Evolutionary conservation across 768 basidiomycete genomes (phyloP), one percentile per base, ranked within the genome.

Genomic region (Lyophyllum semitale): DNA sequence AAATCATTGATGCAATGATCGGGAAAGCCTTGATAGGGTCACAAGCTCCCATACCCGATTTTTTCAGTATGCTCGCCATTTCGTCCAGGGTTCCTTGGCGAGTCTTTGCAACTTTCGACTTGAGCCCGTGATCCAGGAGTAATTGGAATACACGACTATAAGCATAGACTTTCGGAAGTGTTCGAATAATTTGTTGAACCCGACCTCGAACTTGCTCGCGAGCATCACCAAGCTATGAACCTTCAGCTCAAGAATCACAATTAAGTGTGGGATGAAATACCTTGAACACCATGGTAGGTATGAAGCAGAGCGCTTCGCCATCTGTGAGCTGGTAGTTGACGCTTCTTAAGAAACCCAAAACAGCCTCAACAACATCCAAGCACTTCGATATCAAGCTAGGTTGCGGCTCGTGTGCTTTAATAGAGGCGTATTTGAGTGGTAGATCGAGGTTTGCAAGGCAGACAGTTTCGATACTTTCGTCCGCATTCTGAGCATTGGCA

Each of bases 121-220:
- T 89, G 40, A 95, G 72, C 15, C 97, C 96, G 65, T 95, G 83
- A 35, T 97, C 93, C 11, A 97, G 79, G 7, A 98, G 74, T 13
- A 93, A 71, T 64, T 91, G 89, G 68, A 97, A 95, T 29, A 98
- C 78, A 37, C 95, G 88, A 63, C 95, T 97, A 63, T 89, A 95
- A 1, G 97, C 89, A 65, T 95, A 97, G 49, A 98, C 87, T 65
- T 88, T 93, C 7, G 95, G 89, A 48, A 98, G 77, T 4, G 80
- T 81, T 63, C 93, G 90, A 52, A 98, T 84, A 56, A 97, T 89
- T 44, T 85, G 87, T 60, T 91, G 86, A 20, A 97, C 86, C 47
- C 95, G 85, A 43, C 76, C 66, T 7, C 94, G 84, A 41, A 94
- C 83, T 56, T 84, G 86, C 71, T 95, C 94, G 25, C 93, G 81